These are phyloP conservation scores for Aaosphaeria pasadenensis DNA, from an alignment of 2,329 filamentous ascomycete genomes.

Conservation along the genomic window DNA sequence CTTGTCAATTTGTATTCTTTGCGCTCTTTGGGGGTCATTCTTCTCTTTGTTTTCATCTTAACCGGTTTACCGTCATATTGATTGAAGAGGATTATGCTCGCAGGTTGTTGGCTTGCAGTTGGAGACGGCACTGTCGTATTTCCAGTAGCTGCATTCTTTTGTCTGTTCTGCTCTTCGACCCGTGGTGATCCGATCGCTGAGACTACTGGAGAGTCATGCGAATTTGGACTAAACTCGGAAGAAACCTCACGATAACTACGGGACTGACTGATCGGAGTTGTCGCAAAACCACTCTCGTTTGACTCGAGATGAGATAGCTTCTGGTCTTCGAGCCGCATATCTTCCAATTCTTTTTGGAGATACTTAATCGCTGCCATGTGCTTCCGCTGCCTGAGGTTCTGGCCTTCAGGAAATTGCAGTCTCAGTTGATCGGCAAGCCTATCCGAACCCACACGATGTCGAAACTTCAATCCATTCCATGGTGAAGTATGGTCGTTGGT, in stretches of 20 bases:
- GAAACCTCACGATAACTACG: not conserved
- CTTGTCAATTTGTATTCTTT: conserved; percentile 22
- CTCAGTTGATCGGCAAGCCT: conserved; percentile 18
- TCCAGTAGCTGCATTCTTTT: not conserved
- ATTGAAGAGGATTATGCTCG: conserved; percentile 15
- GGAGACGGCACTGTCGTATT: not conserved
- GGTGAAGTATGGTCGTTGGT: conserved; percentile 21
- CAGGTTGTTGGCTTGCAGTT: conserved; percentile 4
- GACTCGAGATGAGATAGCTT: not conserved
- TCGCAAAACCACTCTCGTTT: not conserved
- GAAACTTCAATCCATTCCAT: conserved; percentile 24
- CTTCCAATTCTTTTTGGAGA: conserved; percentile 15
- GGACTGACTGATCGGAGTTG: not conserved
- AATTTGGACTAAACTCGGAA: conserved; percentile 1
- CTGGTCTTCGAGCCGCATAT: conserved; percentile 10
- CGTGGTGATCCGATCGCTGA: conserved; percentile 3
- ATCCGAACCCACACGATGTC: conserved; percentile 20
- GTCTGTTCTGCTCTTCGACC: conserved; percentile 1
- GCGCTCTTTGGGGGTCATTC: conserved; percentile 23
- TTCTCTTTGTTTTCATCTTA: conserved; percentile 22
- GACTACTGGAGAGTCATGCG: conserved; percentile 3
- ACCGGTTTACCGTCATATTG: conserved; percentile 13
- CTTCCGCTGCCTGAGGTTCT: conserved; percentile 21
- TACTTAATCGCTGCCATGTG: conserved; percentile 27
- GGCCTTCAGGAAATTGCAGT: conserved; percentile 13